A percentile compares a stretch with the other conserved stretches of the same genome.
phyloP scores from a whole-genome alignment of 2,329 filamentous ascomycete species.

The Botrytis fragariae region DNA sequence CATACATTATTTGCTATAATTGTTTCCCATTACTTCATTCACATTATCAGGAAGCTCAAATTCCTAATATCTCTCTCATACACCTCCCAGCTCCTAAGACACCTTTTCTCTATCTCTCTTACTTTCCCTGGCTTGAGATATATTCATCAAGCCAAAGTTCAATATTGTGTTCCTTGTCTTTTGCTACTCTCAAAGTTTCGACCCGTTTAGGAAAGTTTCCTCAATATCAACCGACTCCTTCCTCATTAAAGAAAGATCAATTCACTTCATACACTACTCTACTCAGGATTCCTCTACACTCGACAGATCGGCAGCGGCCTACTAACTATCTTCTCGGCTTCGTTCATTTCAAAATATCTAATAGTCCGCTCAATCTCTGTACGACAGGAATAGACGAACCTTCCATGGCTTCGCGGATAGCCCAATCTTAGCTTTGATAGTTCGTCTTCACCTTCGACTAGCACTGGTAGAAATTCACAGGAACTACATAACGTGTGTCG shows the following conservation, averaged over 20 bases:
- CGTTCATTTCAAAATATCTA: neutral
- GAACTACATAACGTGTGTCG: conserved; percentile 22
- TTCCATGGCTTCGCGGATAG: neutral
- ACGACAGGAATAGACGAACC: neutral
- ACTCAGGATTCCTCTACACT: neutral
- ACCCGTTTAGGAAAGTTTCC: conserved; percentile 14
- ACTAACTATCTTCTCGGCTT: neutral
- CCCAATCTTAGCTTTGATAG: neutral
- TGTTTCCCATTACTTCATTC: conserved; percentile 1
- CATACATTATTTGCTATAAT: conserved; percentile 10
- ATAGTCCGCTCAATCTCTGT: neutral
- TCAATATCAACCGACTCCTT: neutral
- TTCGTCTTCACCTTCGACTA: neutral
- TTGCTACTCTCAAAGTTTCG: conserved; percentile 3
- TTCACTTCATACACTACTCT: neutral
- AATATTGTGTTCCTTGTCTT: conserved; percentile 4
- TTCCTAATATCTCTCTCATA: neutral
- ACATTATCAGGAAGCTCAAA: conserved; percentile 2
- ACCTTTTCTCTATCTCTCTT: neutral
- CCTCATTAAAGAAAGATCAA: neutral
- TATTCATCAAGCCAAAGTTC: neutral
- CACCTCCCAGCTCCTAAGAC: neutral
- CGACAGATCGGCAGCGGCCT: neutral
- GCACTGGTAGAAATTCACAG: conserved; percentile 20
- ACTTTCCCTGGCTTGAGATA: neutral